Conservation (phyloP, 2,329 filamentous ascomycete species). For the Periconia sp. region DNA sequence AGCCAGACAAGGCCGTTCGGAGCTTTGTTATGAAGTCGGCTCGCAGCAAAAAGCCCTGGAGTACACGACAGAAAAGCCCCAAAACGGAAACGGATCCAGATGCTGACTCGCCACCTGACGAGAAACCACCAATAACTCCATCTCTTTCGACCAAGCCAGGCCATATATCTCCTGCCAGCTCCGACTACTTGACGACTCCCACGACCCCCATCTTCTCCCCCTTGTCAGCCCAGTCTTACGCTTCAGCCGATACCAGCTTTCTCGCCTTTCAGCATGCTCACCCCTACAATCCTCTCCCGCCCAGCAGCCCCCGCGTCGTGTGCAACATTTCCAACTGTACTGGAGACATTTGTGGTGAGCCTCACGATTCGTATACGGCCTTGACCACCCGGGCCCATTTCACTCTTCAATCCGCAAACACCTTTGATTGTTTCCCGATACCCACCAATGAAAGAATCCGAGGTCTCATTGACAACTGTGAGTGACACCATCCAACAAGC, state of each 20-base stretch:
- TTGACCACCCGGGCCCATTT: constrained; percentile 13
- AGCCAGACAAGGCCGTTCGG: constrained; percentile 33
- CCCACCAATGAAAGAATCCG: constrained; percentile 18
- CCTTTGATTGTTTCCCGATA: constrained; percentile 30
- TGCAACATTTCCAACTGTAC: constrained; percentile 14
- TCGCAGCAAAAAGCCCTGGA: constrained; percentile 34
- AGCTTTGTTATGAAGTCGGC: constrained; percentile 43
- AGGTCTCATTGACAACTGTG: constrained; percentile 31
- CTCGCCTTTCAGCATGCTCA: constrained; percentile 12
- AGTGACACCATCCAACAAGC: constrained; percentile 5
- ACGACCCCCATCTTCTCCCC: constrained; percentile 3
- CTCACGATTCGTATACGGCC: constrained; percentile 2
- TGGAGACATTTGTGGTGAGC: constrained; percentile 13
- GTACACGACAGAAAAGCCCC: constrained; percentile 29
- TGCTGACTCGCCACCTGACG: constrained; percentile 2
- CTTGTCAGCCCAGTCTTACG: constrained; percentile 13
- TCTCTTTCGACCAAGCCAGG: constrained; percentile 2
- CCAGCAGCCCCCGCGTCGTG: constrained; percentile 15
- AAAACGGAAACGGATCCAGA: constrained; percentile 10
- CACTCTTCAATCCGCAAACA: constrained; percentile 15
- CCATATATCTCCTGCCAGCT: background rate
- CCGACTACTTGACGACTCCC: constrained; percentile 4
- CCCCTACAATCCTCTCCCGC: constrained; percentile 9
- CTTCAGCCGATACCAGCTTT: constrained; percentile 11
- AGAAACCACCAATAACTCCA: background rate